Evolutionary conservation across 1,284 basidiomycete genomes (phyloP).

Genomic region (Psilocybe mexicana): DNA sequence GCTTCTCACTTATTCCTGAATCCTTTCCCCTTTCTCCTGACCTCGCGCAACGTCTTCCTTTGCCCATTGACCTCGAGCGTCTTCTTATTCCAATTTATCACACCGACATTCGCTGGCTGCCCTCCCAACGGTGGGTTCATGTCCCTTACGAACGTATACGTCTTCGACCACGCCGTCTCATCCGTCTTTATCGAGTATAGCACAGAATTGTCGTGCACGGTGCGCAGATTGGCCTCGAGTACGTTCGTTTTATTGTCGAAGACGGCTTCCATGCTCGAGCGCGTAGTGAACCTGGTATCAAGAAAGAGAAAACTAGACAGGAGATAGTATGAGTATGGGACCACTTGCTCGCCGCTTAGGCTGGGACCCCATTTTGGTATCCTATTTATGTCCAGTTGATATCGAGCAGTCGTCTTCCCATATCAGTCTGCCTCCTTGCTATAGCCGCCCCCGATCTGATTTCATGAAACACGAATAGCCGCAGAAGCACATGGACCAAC

Average conservation of each 20-base stretch:
- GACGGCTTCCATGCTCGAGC: conserved; percentile 41
- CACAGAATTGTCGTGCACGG: conserved; percentile 41
- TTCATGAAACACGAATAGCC: not conserved
- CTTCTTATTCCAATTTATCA: conserved; percentile 48
- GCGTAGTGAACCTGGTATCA: not conserved
- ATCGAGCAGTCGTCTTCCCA: not conserved
- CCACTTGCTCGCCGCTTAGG: too few species aligned
- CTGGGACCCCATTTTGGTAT: not conserved
- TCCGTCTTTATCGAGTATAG: conserved; percentile 44
- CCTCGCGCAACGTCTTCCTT: conserved; percentile 36
- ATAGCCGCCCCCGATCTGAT: not conserved
- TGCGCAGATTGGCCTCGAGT: conserved; percentile 40
- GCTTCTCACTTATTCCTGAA: conserved; percentile 34
- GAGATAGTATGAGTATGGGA: not conserved
- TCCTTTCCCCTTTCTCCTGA: conserved; percentile 32
- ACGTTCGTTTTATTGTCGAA: conserved; percentile 51
- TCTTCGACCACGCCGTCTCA: conserved; percentile 40
- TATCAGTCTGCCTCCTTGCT: not conserved
- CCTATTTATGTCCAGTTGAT: not conserved
- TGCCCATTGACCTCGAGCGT: conserved; percentile 42
- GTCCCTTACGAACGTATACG: conserved; percentile 43
- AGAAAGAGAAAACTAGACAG: not conserved
- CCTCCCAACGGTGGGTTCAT: conserved; percentile 38
- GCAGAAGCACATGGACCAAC: not conserved
- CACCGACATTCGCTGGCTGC: conserved; percentile 33